Conservation (phyloP, 495 filamentous ascomycete species). For the Aspergillus homomorphus region DNA sequence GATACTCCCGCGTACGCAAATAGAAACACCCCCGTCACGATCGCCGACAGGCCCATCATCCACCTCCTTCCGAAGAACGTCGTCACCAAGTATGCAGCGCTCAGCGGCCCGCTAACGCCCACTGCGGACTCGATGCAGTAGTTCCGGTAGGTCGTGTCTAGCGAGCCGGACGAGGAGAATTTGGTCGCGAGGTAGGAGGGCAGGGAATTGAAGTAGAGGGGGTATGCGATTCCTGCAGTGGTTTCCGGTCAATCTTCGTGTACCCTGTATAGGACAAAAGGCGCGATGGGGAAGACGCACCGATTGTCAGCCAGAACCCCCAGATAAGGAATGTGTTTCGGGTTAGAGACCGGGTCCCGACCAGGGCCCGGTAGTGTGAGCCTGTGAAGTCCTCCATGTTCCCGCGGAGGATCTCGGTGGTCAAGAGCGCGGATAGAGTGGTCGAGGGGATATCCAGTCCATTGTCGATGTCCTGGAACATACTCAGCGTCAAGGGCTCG, state of each 20-base stretch:
- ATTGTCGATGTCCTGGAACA: slow-evolving; percentile 31
- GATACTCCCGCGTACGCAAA: slow-evolving; percentile 33
- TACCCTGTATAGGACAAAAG: too few species aligned
- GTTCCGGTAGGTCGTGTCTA: slow-evolving; percentile 29
- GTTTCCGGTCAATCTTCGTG: not conserved
- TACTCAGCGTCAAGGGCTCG: slow-evolving; percentile 27
- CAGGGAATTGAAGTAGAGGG: slow-evolving; percentile 35
- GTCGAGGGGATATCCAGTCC: slow-evolving; percentile 11
- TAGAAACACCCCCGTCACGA: slow-evolving; percentile 32
- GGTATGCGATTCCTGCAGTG: slow-evolving; percentile 30
- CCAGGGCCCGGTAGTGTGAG: slow-evolving; percentile 26
- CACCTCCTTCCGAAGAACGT: slow-evolving; percentile 30
- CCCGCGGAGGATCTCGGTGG: slow-evolving; percentile 25
- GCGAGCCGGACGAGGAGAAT: slow-evolving; percentile 26
- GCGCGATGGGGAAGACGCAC: too few species aligned
- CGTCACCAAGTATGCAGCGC: slow-evolving; percentile 28
- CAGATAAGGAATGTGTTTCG: slow-evolving; percentile 27
- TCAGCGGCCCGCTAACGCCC: slow-evolving; percentile 28
- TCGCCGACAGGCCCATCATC: slow-evolving; percentile 35
- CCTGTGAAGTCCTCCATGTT: slow-evolving; percentile 31
- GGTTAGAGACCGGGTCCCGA: slow-evolving; percentile 24
- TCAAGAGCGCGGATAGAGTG: slow-evolving; percentile 11
- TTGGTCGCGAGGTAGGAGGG: slow-evolving; percentile 34
- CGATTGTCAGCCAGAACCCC: slow-evolving; percentile 33
- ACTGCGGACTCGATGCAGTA: slow-evolving; percentile 35